Percentiles rank a stretch among this genome's conserved stretches.
phyloP scores from a whole-genome alignment of 2,329 filamentous ascomycete genomes.

The Alternaria brassicicola region DNA sequence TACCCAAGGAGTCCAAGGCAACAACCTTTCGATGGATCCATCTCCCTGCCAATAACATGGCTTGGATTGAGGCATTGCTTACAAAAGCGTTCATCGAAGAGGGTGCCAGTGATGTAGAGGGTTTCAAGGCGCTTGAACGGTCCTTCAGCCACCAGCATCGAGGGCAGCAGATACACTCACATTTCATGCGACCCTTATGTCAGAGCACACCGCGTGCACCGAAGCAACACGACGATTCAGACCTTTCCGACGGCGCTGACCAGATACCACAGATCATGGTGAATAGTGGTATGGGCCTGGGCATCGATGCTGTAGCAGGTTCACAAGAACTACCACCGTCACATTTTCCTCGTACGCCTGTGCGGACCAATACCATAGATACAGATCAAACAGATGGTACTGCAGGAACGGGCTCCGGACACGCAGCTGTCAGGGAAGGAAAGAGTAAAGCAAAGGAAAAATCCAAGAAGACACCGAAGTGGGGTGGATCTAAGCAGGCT shows the following conservation, averaged over 20 bases:
- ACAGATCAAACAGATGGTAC: constrained; percentile 45
- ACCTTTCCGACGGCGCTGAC: constrained; percentile 42
- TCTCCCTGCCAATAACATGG: constrained; percentile 58
- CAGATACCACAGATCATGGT: constrained; percentile 40
- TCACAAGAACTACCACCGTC: constrained; percentile 26
- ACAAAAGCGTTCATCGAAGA: constrained; percentile 70
- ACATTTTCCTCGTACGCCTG: constrained; percentile 31
- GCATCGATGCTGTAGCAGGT: constrained; percentile 30
- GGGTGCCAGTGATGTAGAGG: constrained; percentile 65
- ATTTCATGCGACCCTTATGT: constrained; percentile 67
- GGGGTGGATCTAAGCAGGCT: constrained; percentile 33
- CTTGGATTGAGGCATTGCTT: constrained; percentile 68
- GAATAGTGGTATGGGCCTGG: constrained; percentile 31
- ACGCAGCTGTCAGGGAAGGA: constrained; percentile 28
- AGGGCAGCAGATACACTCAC: constrained; percentile 63
- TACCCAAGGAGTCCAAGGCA: constrained; percentile 50
- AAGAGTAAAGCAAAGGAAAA: constrained; percentile 41
- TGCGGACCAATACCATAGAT: constrained; percentile 38
- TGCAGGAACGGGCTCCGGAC: constrained; percentile 28
- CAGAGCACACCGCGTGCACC: constrained; percentile 53
- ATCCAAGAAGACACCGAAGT: constrained; percentile 39
- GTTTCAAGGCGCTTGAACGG: constrained; percentile 66
- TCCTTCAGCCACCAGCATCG: constrained; percentile 68
- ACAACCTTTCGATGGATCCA: constrained; percentile 55
- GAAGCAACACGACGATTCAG: constrained; percentile 41